Conservation (phyloP, 352 stramenopile species). For the Phytophthora fragariaefolia region DNA sequence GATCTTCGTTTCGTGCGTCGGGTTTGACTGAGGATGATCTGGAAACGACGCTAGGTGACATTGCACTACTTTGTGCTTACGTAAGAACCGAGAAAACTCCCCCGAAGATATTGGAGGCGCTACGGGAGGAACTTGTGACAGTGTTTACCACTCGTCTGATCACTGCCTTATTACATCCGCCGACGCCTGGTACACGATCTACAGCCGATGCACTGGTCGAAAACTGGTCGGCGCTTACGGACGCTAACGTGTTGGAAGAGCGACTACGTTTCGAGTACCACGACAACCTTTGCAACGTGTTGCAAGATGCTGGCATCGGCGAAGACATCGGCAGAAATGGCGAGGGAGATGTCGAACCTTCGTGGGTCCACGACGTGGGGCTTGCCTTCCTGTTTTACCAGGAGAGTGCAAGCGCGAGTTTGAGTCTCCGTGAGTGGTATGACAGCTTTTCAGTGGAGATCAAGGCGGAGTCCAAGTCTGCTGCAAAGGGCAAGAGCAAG, state of each 20-base stretch:
- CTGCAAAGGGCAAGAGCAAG: not conserved
- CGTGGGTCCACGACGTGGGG: constrained; percentile 66
- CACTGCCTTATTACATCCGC: constrained; percentile 44
- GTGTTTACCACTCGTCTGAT: constrained; percentile 54
- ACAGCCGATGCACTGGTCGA: constrained; percentile 25
- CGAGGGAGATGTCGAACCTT: constrained; percentile 20
- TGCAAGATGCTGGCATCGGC: constrained; percentile 48
- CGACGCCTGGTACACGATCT: not conserved
- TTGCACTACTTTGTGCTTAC: constrained; percentile 58
- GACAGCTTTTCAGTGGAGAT: constrained; percentile 59
- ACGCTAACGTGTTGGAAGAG: constrained; percentile 41
- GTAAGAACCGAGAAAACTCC: constrained; percentile 30
- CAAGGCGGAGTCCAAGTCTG: constrained; percentile 28
- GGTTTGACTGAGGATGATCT: constrained; percentile 20
- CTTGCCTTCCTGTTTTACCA: constrained; percentile 78
- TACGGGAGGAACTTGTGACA: constrained; percentile 59
- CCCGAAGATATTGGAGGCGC: constrained; percentile 43
- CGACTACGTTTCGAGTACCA: constrained; percentile 61
- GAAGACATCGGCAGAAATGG: constrained; percentile 20
- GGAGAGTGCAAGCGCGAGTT: constrained; percentile 60
- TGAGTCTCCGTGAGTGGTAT: constrained; percentile 77
- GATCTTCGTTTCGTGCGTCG: constrained; percentile 21
- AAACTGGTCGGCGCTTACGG: constrained; percentile 38
- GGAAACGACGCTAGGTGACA: constrained; percentile 39
- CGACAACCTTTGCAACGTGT: constrained; percentile 54